Base-by-base conservation (phyloP, 2,329 filamentous ascomycete species). In the Aplosporella prunicola region DNA sequence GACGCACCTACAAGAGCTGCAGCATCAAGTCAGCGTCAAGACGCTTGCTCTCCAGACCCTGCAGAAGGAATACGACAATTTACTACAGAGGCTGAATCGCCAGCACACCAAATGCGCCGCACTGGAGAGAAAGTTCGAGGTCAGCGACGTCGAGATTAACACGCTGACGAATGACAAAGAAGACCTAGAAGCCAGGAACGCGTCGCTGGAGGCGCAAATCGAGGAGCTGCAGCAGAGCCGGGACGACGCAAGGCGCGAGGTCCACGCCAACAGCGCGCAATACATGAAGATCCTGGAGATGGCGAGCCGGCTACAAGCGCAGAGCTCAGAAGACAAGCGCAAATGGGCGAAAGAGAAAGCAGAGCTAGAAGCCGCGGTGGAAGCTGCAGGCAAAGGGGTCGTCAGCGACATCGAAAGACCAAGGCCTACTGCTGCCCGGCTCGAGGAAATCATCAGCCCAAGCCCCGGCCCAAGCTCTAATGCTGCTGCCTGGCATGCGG, bases 1-100 rank as follows among this genome's bases (percentile, higher is more conserved):
- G 13, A 53, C 54, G 11, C 63, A 68, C 39, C 51, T 69, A 14
- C 61, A 67, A 33, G 65, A 69, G 33, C 57, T 74, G 6, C 71
- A 73, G 45, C 69, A 72, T 47, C 68, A 73, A 48, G 60, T 73
- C 24, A 70, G 65, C 11, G 56, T 72, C 40, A 72, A 73, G 45
- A 67, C 70, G 4, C 55, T 72, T 13, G 64, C 66, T 9, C 59
- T 72, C 15, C 66, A 70, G 42, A 71, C 67, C 1, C 55, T 74
- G 5, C 69, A 72, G 47, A 58, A 60, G n/a, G 71, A 74, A 50
- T 69, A 75, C 46, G 63, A 71, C 36, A 62, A 61, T 30, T 57
- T 74, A 4, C 59, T 74, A 3, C 61, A 69, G 14, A 71, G 68
- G 17, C 64, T 70, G 15, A 66, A 69, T 20, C 60, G 66, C 5